Evolutionary conservation across 345 rosid genomes (phyloP), one percentile per base, ranked within the genome.

Genomic region (Eucalyptus marginata): DNA sequence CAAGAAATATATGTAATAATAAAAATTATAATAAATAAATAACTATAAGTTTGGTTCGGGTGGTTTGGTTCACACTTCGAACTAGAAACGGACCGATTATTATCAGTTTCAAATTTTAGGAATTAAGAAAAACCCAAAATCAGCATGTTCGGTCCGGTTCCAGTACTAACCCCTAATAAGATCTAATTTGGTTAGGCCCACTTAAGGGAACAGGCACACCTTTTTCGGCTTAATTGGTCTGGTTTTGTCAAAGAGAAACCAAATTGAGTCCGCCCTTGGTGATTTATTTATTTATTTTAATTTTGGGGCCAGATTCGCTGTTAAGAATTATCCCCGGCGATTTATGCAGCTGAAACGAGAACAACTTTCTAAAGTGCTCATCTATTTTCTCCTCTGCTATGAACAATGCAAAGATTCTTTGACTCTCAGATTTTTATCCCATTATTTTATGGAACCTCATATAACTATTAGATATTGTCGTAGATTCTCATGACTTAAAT

Each of bases 21-120:
- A 56, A 24, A 56, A 56, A 22, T 56, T 8, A 52, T 52, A 52
- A 56, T 22, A 56, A 22, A 24, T 56, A 56, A 24, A 24, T 9
- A 24, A 56, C 13, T 56, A 56, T 56, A 1, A 6, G 29, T 56
- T 13, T 1, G 4, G 3, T 24, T 56, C 0, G 0, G 1, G 62
- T 56, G 62, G 29, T 10, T 56, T 25, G 29, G 13, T 24, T 56
- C 62, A 1, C 62, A 4, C 62, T 56, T 24, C 3, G 13, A 56
- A 56, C 62, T 56, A 56, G 62, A 56, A 56, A 56, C 10, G 62
- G 13, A 56, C 13, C 0, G 3, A 0, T 56, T 25, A 22, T 56
- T 56, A 22, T 56, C 13, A 0, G 5, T 56, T 56, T 56, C 62
- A 10, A 56, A 10, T 4, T 56, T 56, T 56, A 56, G 29, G 13